These are phyloP conservation scores for Penicillium sp. DNA, from an alignment of 2,329 filamentous ascomycete species.

Conservation along the genomic window DNA sequence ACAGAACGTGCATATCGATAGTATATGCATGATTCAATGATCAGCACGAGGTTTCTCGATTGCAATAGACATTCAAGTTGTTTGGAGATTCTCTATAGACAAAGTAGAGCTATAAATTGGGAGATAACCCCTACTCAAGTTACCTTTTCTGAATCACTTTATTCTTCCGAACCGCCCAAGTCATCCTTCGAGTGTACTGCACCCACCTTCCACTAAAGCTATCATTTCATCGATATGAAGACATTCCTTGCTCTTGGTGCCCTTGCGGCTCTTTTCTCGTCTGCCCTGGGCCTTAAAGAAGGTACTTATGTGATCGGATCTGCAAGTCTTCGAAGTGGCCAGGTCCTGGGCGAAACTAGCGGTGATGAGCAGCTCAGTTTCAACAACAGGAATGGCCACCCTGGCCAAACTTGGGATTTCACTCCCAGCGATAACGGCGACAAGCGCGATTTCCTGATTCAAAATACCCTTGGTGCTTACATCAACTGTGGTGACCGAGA, in stretches of 20 bases:
- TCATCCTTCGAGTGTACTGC: no score
- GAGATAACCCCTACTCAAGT: background rate
- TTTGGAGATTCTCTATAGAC: no score
- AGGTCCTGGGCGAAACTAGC: background rate
- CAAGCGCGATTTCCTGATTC: background rate
- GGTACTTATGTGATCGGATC: background rate
- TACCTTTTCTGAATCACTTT: no score
- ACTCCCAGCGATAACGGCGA: background rate
- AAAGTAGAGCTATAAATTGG: background rate
- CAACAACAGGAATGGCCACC: background rate
- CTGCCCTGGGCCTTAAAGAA: background rate
- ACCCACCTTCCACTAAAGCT: no score
- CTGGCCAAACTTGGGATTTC: background rate
- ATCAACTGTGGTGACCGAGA: background rate
- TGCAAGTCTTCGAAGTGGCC: background rate
- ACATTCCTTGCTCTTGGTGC: background rate
- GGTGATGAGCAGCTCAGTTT: background rate
- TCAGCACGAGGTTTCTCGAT: background rate
- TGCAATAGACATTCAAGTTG: no score
- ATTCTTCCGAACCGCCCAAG: no score
- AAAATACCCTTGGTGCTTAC: background rate
- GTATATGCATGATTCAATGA: background rate
- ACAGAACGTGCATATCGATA: background rate
- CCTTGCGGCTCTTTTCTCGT: background rate
- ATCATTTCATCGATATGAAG: background rate